Conservation (phyloP, 2,329 filamentous ascomycete genomes). For the Salinomyces thailandicus region DNA sequence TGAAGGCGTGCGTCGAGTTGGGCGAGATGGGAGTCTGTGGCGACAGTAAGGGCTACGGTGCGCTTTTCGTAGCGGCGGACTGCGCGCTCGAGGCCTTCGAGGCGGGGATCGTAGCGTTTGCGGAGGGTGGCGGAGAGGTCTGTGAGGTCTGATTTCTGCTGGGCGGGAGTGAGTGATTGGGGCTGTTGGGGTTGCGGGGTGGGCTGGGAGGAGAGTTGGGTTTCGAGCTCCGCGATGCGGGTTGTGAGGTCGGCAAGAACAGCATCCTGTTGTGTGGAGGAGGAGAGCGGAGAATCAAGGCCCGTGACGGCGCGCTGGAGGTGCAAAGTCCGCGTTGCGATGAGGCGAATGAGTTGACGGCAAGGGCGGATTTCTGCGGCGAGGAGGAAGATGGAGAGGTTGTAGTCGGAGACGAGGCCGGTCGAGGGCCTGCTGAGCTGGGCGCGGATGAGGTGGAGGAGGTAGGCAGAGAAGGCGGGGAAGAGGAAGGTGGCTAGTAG, state of each 20-base stretch:
- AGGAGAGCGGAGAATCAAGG: constrained; percentile 15
- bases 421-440: constrained; percentile 77
- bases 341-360: constrained; percentile 69
- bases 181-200: too few relatives aligned
- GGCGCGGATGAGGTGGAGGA: constrained; percentile 69
- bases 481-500: constrained; percentile 68
- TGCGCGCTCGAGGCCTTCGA: constrained; percentile 80
- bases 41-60: constrained; percentile 60
- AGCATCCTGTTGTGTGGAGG: constrained; percentile 21
- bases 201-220: constrained; percentile 18
- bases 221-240: constrained; percentile 24
- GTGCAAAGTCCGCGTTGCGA: constrained; percentile 68
- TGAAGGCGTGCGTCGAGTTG: constrained; percentile 60
- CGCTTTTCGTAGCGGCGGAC: constrained; percentile 89
- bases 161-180: constrained; percentile 16
- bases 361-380: constrained; percentile 77
- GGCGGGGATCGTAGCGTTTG: constrained; percentile 62
- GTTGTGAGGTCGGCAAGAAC: constrained; percentile 21
- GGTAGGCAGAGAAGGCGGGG: constrained; percentile 67
- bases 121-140: constrained; percentile 43
- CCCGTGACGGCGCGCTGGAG: constrained; percentile 60
- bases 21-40: constrained; percentile 65
- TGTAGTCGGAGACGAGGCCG: constrained; percentile 83
- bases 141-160: constrained; percentile 24
- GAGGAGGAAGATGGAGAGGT: constrained; percentile 80